Percentiles rank a stretch among this genome's conserved stretches.
Conservation (phyloP, 176 grass and related monocot genomes). For the Phyllostachys edulis region DNA sequence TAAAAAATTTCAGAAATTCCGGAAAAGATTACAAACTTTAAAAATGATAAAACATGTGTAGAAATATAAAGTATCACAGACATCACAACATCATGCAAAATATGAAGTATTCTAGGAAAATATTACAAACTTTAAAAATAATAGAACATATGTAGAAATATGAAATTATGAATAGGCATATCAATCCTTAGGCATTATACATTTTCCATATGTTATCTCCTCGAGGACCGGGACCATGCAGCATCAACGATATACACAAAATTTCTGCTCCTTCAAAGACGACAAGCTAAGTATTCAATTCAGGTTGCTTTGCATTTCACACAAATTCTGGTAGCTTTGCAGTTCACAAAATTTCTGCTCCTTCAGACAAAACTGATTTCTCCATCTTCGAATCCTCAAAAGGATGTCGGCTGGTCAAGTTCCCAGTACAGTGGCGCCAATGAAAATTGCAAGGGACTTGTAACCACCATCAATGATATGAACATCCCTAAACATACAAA, state of each 20-base stretch:
- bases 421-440: constrained; percentile 14
- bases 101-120: too few relatives aligned
- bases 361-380: constrained; percentile 27
- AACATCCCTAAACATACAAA: constrained; percentile 45
- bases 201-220: background rate
- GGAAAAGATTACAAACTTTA: too few relatives aligned
- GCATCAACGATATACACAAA: background rate
- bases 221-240: too few relatives aligned
- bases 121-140: too few relatives aligned
- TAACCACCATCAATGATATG: constrained; percentile 17
- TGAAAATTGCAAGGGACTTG: background rate
- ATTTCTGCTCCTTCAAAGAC: background rate
- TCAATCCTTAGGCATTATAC: background rate
- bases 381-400: constrained; percentile 23
- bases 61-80: too few relatives aligned
- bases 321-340: constrained; percentile 10
- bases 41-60: too few relatives aligned
- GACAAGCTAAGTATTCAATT: constrained; percentile 28
- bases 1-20: too few relatives aligned
- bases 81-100: too few relatives aligned
- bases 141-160: too few relatives aligned
- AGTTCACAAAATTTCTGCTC: constrained; percentile 30
- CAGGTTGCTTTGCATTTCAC: constrained; percentile 12
- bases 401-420: constrained; percentile 20
- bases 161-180: background rate